Conservation (phyloP, 192 early-diverging fungal species). For the Rhizoclosmatium sp. region DNA sequence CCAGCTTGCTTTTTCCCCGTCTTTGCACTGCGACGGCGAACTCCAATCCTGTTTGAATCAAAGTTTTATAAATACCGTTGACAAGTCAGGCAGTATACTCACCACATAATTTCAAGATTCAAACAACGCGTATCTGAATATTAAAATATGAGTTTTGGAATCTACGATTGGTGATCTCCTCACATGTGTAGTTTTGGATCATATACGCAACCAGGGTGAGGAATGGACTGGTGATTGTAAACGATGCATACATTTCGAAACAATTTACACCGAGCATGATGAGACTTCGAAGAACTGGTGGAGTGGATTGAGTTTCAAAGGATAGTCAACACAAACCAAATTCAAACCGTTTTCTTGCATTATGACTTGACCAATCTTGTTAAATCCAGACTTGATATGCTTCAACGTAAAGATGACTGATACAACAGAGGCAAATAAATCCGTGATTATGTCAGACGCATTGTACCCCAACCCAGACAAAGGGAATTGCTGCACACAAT, state of each 20-base stretch:
- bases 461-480: not conserved
- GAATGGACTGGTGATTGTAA: not conserved
- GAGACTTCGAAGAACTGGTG: not conserved
- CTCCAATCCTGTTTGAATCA: too few relatives aligned
- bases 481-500: not conserved
- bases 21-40: too few relatives aligned
- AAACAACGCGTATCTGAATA: too few relatives aligned
- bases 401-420: not conserved
- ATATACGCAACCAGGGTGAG: not conserved
- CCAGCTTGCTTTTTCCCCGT: too few relatives aligned
- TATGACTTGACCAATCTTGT: not conserved
- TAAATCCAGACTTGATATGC: not conserved
- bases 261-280: constrained; percentile 6
- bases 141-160: too few relatives aligned
- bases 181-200: not conserved
- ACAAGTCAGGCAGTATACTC: too few relatives aligned
- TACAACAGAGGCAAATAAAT: not conserved
- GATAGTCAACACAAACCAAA: not conserved
- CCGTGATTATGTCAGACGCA: not conserved
- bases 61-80: too few relatives aligned
- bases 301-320: not conserved
- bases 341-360: not conserved
- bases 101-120: too few relatives aligned
- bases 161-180: too few relatives aligned
- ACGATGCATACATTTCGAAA: not conserved